Evolutionary conservation across 352 stramenopile species (phyloP).

Genomic region (Thalassiosira livingstoniorum): DNA sequence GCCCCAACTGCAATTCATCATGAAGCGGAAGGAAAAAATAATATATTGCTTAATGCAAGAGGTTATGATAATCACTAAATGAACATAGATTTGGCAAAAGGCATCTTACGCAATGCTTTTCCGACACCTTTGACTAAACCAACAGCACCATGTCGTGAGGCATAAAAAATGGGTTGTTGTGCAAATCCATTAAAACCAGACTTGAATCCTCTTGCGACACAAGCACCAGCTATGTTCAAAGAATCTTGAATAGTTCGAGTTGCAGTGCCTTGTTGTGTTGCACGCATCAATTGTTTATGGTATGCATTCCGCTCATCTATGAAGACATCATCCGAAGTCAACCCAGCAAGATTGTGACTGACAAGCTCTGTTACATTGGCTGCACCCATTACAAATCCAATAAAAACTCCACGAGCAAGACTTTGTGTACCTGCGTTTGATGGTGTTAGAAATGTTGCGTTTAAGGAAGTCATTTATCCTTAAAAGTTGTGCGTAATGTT

Average conservation of each 20-base stretch:
- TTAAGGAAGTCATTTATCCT: too few species aligned
- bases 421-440: conserved; percentile 76
- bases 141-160: conserved; percentile 75
- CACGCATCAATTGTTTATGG: conserved; percentile 74
- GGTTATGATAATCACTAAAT: too few species aligned
- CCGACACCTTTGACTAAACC: conserved; percentile 81
- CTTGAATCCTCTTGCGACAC: conserved; percentile 67
- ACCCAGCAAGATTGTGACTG: conserved; percentile 75
- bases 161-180: conserved; percentile 77
- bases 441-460: too few species aligned
- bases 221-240: conserved; percentile 70
- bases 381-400: conserved; percentile 75
- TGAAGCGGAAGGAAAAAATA: too few species aligned
- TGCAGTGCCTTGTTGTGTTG: conserved; percentile 34
- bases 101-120: too few species aligned
- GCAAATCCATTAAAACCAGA: conserved; percentile 78
- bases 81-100: too few species aligned
- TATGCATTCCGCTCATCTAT: conserved; percentile 78
- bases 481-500: too few species aligned
- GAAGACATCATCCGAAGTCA: conserved; percentile 82
- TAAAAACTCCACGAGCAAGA: conserved; percentile 79
- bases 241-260: conserved; percentile 69
- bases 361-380: conserved; percentile 82
- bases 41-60: too few species aligned
- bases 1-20: too few species aligned